These are phyloP conservation scores for Thalassiosira oceanica DNA, from an alignment of 352 stramenopile species.

Conservation along the genomic window DNA sequence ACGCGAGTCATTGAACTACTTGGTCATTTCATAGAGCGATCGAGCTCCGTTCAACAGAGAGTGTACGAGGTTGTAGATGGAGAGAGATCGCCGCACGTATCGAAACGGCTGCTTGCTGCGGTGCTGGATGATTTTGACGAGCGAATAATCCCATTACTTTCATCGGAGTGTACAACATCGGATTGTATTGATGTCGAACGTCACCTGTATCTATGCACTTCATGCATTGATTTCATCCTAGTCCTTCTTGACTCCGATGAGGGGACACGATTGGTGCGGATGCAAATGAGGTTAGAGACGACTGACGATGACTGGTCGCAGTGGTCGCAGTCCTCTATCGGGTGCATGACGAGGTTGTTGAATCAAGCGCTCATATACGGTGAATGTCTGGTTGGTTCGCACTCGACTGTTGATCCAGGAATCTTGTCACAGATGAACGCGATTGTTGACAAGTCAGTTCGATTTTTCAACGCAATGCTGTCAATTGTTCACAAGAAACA, in stretches of 20 bases:
- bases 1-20: slow-evolving; percentile 28
- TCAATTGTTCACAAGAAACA: slow-evolving; percentile 24
- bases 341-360: slow-evolving; percentile 30
- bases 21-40: slow-evolving; percentile 26
- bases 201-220: slow-evolving; percentile 19
- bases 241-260: slow-evolving; percentile 29
- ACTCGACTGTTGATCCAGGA: background rate
- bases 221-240: slow-evolving; percentile 29
- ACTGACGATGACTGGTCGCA: slow-evolving; percentile 7
- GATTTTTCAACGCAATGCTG: slow-evolving; percentile 35
- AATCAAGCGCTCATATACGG: slow-evolving; percentile 7
- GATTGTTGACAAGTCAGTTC: slow-evolving; percentile 31
- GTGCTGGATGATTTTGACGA: slow-evolving; percentile 39
- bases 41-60: slow-evolving; percentile 23
- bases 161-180: background rate
- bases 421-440: slow-evolving; percentile 10
- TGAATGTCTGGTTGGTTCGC: slow-evolving; percentile 4
- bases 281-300: slow-evolving; percentile 34
- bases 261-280: slow-evolving; percentile 29
- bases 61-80: slow-evolving; percentile 2
- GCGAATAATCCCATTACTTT: slow-evolving; percentile 25
- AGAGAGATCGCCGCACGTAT: slow-evolving; percentile 14
- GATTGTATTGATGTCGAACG: slow-evolving; percentile 3
- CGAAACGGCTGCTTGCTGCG: slow-evolving; percentile 31
- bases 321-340: slow-evolving; percentile 43